A percentile compares a stretch with the other conserved stretches of the same genome.
Conservation (phyloP, 129 eudicot species). For the Escallonia rubra region DNA sequence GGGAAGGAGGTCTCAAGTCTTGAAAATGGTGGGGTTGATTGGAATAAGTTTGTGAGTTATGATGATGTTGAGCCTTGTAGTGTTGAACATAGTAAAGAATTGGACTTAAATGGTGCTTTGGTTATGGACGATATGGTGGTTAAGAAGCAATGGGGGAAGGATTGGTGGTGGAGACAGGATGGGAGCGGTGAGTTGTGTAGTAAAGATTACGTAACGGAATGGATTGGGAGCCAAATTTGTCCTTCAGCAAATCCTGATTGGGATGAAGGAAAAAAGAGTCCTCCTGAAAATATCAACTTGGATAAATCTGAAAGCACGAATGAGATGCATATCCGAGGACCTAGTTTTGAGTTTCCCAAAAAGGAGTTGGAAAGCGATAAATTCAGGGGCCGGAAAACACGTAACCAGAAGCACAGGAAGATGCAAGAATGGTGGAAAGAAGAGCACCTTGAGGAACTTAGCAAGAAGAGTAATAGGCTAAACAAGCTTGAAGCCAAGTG, state of each 20-base stretch:
- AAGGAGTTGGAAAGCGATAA: slow-evolving; percentile 23
- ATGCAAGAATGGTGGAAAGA: slow-evolving; percentile 99
- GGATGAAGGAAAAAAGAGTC: slow-evolving; percentile 54
- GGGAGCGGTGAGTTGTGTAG: slow-evolving; percentile 80
- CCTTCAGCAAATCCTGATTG: slow-evolving; percentile 56
- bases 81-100: slow-evolving; percentile 44
- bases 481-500: slow-evolving; percentile 31
- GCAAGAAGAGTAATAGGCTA: slow-evolving; percentile 32
- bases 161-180: slow-evolving; percentile 99
- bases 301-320: slow-evolving; percentile 32
- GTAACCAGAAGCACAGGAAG: slow-evolving; percentile 51
- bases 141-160: slow-evolving; percentile 90
- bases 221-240: slow-evolving; percentile 94
- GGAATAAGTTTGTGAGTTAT: slow-evolving; percentile 30
- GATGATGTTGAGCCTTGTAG: slow-evolving; percentile 51
- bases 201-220: slow-evolving; percentile 88
- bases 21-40: slow-evolving; percentile 38
- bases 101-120: slow-evolving; percentile 25
- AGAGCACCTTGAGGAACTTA: slow-evolving; percentile 68
- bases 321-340: slow-evolving; percentile 16
- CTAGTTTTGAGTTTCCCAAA: slow-evolving; percentile 11
- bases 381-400: slow-evolving; percentile 25
- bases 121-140: slow-evolving; percentile 25
- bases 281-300: slow-evolving; percentile 20
- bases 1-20: slow-evolving; percentile 59